These are phyloP conservation scores for Corymbia maculata DNA, from an alignment of 345 rosid species.

Conservation along the genomic window DNA sequence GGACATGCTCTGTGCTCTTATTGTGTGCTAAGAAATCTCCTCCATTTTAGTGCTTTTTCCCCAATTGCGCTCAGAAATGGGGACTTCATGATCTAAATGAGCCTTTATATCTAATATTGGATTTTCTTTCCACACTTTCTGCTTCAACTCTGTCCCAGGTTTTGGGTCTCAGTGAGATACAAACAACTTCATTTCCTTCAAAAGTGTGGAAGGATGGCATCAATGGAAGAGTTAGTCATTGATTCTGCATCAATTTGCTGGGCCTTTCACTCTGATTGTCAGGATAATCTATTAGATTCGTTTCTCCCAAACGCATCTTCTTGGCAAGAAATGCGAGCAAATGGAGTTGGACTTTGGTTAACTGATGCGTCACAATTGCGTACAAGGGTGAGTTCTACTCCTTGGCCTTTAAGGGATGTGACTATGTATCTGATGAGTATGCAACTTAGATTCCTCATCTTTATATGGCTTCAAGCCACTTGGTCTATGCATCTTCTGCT, in stretches of 20 bases:
- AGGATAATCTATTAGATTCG: conserved; percentile 55
- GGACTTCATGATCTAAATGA: background rate
- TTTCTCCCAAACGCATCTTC: conserved; percentile 67
- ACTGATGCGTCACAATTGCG: conserved; percentile 60
- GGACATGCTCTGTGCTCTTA: background rate
- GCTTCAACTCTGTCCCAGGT: conserved; percentile 24
- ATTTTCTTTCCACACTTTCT: background rate
- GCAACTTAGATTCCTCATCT: background rate
- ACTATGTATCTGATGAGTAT: background rate
- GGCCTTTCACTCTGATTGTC: conserved; percentile 95
- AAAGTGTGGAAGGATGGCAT: conserved; percentile 49
- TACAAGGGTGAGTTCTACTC: conserved; percentile 38
- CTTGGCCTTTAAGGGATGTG: background rate
- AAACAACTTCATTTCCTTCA: conserved; percentile 46
- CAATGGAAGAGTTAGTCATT: conserved; percentile 49
- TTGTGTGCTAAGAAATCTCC: background rate
- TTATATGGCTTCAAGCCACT: background rate
- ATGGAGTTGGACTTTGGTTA: conserved; percentile 92
- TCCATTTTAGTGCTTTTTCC: background rate
- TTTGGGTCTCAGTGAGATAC: conserved; percentile 77
- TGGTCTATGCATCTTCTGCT: background rate
- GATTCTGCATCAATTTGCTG: conserved; percentile 63
- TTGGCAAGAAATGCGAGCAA: conserved; percentile 75
- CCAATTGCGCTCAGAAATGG: background rate
- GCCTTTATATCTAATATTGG: background rate